Conservation (phyloP, 2,329 filamentous ascomycete genomes). For the Tolypocladium paradoxum region DNA sequence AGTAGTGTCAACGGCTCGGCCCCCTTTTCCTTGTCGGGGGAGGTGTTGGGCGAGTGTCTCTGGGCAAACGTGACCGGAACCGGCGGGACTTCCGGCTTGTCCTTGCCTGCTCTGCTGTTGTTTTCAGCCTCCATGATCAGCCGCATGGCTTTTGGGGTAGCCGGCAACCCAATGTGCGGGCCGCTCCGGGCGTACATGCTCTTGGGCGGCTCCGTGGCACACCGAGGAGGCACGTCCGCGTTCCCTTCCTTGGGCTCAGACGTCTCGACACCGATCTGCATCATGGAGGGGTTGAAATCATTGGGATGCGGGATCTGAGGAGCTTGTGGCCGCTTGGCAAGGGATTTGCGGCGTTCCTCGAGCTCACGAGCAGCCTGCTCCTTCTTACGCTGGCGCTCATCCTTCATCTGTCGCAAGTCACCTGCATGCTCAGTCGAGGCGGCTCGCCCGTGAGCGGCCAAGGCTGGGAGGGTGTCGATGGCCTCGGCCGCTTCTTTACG, state of each 20-base stretch:
- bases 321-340: conserved; percentile 69
- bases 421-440: conserved; percentile 37
- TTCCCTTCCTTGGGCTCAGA: conserved; percentile 28
- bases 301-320: conserved; percentile 70
- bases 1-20: conserved; percentile 35
- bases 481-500: conserved; percentile 20
- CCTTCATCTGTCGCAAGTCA: conserved; percentile 44
- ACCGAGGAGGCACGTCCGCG: conserved; percentile 42
- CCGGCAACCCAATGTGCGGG: conserved; percentile 66
- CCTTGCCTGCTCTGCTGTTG: conserved; percentile 22
- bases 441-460: conserved; percentile 19
- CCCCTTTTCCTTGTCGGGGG: conserved; percentile 20
- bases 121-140: conserved; percentile 57
- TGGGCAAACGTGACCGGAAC: conserved; percentile 38
- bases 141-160: conserved; percentile 84
- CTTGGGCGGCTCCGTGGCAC: conserved; percentile 52
- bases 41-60: conserved; percentile 27
- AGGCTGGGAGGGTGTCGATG: conserved; percentile 20
- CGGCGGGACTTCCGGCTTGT: conserved; percentile 44
- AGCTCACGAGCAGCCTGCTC: conserved; percentile 74
- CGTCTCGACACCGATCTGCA: conserved; percentile 27
- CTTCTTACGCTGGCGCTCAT: conserved; percentile 56
- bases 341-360: conserved; percentile 75
- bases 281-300: conserved; percentile 27
- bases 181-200: conserved; percentile 38